A percentile compares a stretch with the other conserved stretches of the same genome.
phyloP scores from a whole-genome alignment of 225 moss, liverwort and hornwort species.

The Sphagnum contortum region DNA sequence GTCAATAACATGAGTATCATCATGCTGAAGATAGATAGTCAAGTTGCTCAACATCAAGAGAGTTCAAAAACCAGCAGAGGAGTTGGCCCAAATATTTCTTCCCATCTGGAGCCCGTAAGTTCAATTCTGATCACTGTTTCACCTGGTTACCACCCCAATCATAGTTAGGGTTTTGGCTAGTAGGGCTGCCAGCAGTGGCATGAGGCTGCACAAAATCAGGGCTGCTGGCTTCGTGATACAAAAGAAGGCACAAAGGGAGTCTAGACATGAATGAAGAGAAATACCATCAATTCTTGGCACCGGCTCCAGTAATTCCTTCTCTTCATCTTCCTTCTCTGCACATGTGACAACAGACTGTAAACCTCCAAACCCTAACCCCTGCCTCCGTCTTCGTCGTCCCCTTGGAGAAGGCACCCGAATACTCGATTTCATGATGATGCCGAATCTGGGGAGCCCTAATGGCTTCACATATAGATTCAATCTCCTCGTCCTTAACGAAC shows the following conservation, averaged over 20 bases:
- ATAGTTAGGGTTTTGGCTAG: no score
- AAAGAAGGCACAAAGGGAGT: background rate
- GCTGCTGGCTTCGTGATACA: background rate
- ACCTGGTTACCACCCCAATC: no score
- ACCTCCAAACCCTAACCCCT: constrained; percentile 12
- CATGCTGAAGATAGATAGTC: background rate
- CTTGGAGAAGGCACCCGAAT: no score
- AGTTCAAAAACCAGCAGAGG: background rate
- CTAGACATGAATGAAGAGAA: background rate
- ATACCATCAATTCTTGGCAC: constrained; percentile 15
- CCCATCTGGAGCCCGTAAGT: background rate
- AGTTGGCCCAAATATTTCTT: no score
- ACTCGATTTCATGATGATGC: no score
- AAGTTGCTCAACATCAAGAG: background rate
- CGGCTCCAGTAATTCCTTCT: constrained; percentile 12
- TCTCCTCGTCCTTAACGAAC: no score
- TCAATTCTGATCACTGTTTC: background rate
- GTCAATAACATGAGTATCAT: background rate
- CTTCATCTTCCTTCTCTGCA: constrained; percentile 18
- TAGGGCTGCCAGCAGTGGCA: no score
- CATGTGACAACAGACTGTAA: constrained; percentile 3
- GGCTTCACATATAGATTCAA: no score
- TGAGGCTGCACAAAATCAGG: background rate
- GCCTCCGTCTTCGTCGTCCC: no score
- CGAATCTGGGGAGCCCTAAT: no score